These are phyloP conservation scores for Diplodia corticola DNA, from an alignment of 2,329 filamentous ascomycete genomes.

Conservation along the genomic window DNA sequence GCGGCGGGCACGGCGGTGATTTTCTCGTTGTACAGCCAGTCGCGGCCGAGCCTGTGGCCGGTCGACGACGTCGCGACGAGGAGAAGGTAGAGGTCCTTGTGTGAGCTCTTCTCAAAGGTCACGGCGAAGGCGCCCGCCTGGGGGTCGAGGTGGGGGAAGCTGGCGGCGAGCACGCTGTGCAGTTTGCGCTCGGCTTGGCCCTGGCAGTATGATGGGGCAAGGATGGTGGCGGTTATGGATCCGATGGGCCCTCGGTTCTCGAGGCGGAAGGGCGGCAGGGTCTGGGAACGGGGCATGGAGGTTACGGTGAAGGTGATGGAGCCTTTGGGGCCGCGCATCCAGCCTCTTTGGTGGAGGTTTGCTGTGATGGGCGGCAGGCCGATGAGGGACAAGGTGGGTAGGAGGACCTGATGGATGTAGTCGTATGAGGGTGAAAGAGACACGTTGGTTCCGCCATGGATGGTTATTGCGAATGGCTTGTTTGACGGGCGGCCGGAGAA, in stretches of 20 bases:
- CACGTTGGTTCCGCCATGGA: constrained; percentile 61
- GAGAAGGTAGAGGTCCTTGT: constrained; percentile 54
- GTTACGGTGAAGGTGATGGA: constrained; percentile 52
- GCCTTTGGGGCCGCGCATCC: constrained; percentile 45
- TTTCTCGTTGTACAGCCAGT: constrained; percentile 46
- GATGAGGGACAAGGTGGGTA: constrained; percentile 54
- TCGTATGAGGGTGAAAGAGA: constrained; percentile 57
- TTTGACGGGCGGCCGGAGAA: constrained; percentile 36
- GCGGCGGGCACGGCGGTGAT: constrained; percentile 26
- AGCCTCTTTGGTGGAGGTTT: constrained; percentile 31
- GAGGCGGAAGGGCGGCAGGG: constrained; percentile 42
- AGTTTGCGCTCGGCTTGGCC: constrained; percentile 33
- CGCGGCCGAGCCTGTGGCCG: constrained; percentile 52
- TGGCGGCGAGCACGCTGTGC: constrained; percentile 24
- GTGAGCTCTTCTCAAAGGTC: constrained; percentile 45
- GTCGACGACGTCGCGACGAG: constrained; percentile 54
- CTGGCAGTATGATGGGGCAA: constrained; percentile 40
- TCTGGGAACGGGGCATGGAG: constrained; percentile 34
- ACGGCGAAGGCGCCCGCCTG: neutral
- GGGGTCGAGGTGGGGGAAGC: constrained; percentile 27
- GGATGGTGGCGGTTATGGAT: constrained; percentile 39
- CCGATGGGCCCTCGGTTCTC: constrained; percentile 30
- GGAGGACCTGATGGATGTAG: constrained; percentile 57
- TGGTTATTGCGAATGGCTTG: constrained; percentile 36
- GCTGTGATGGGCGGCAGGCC: constrained; percentile 51